These are phyloP conservation scores for Basidiobolus meristosporus DNA, from an alignment of 371 early-diverging fungal species.

Conservation along the genomic window DNA sequence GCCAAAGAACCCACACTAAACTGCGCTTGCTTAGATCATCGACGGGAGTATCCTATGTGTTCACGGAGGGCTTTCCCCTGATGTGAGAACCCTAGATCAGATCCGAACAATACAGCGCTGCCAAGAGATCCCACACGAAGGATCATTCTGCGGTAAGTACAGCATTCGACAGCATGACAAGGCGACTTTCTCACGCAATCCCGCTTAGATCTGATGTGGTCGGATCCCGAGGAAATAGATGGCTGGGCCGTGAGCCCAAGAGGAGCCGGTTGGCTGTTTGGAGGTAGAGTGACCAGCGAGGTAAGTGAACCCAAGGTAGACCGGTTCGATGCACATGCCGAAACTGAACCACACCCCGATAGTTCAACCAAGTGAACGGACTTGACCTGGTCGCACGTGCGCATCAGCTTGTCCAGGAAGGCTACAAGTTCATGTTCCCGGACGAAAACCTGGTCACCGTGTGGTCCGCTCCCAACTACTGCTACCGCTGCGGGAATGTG, in stretches of 20 bases:
- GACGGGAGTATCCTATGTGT: conserved; percentile 53
- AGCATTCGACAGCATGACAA: background rate
- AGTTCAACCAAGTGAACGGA: conserved; percentile 94
- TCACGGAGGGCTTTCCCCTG: conserved; percentile 98
- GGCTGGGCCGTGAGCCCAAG: conserved; percentile 96
- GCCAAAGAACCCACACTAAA: too few relatives aligned
- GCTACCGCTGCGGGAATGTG: conserved; percentile 98
- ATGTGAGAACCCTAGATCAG: conserved; percentile 91
- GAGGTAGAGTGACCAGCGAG: conserved; percentile 89
- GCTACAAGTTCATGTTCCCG: conserved; percentile 94
- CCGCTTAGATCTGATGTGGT: conserved; percentile 82
- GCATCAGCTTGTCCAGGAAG: conserved; percentile 96
- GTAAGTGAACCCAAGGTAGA: conserved; percentile 14
- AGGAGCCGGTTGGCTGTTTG: conserved; percentile 98
- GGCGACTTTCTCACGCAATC: background rate
- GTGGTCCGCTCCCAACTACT: conserved; percentile 99
- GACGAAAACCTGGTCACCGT: conserved; percentile 95
- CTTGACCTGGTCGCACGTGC: conserved; percentile 88
- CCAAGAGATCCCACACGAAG: conserved; percentile 98
- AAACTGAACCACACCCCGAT: too few relatives aligned
- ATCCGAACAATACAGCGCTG: conserved; percentile 92
- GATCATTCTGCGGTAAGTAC: conserved; percentile 78
- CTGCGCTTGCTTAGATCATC: conserved; percentile 1
- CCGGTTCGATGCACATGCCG: too few relatives aligned
- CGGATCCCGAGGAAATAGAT: conserved; percentile 96